Evolutionary conservation across 148 eudicot genomes (phyloP).

Genomic region (Dianthus caryophyllus): DNA sequence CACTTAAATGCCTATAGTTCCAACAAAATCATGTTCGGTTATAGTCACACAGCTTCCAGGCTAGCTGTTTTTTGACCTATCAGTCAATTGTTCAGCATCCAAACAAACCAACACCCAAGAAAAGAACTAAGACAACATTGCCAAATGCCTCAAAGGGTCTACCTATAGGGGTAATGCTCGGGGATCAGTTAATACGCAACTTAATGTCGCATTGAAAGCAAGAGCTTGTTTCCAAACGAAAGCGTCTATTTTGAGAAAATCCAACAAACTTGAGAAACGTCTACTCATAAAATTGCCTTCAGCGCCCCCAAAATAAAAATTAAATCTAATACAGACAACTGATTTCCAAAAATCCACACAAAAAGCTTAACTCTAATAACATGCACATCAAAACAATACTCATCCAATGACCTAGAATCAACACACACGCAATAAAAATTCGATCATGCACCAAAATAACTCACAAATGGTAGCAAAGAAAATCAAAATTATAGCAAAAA

Average conservation of each 20-base stretch:
- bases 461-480: too few relatives aligned
- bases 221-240: not conserved
- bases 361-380: constrained; percentile 4
- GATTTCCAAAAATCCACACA: not conserved
- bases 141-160: not conserved
- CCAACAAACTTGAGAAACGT: not conserved
- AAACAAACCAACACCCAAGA: not conserved
- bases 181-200: not conserved
- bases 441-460: not conserved
- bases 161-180: not conserved
- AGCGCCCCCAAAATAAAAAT: constrained; percentile 8
- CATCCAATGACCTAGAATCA: constrained; percentile 12
- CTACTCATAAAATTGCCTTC: too few relatives aligned
- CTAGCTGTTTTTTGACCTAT: not conserved
- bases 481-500: not conserved
- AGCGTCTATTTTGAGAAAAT: not conserved
- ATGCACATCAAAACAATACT: constrained; percentile 1
- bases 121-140: not conserved
- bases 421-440: constrained; percentile 11
- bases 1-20: not conserved
- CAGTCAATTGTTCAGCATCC: not conserved
- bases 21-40: not conserved
- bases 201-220: not conserved
- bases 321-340: not conserved
- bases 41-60: not conserved